Evolutionary conservation across 1,284 basidiomycete species (phyloP), one percentile per base, ranked within the genome.

Genomic region (Hemileia vastatrix): DNA sequence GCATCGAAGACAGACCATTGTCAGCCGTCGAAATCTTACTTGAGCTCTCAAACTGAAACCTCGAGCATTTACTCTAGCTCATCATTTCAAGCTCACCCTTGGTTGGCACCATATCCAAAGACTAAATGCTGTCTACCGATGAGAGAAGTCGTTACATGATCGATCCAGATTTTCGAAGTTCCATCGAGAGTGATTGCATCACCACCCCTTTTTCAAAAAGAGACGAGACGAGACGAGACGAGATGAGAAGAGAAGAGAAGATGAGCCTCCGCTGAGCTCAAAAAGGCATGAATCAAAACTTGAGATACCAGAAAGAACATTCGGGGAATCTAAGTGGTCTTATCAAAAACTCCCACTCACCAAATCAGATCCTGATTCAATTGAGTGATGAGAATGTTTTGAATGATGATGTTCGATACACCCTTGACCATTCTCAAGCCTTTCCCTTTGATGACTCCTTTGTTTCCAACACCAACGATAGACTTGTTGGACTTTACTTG

Each of bases 131-230:
- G 68, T 0, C 68, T 54, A 9, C 68, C 68, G 18, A 70, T 67
- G n/a, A 56, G 43, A 27, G 32, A 1, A 23, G 67, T 66, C 9
- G 55, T 57, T n/a, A 64, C 27, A 31, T 65, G 51, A 65, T 71
- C 68, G 33, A 72, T 67, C 69, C 70, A 72, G 3, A 72, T 49
- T 18, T 71, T 56, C 19, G 65, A 64, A 8, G 66, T 56, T 11
- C 66, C 66, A 23, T 57, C 56, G 4, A 72, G 49, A 5, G 58
- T 67, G 40, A 71, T 62, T 11, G 64, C 72, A 47, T 74, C 72
- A 18, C 72, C 72, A 11, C 72, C 71, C 72, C 72, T 73, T 76
- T 77, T 65, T 77, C 74, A 53, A 77, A 68, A 61, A 77, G n/a
- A n/a, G n/a, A n/a, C n/a, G n/a, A n/a, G n/a, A n/a, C n/a, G n/a